Conservation (phyloP, 2,329 filamentous ascomycete genomes). For the Myotisia sp. region DNA sequence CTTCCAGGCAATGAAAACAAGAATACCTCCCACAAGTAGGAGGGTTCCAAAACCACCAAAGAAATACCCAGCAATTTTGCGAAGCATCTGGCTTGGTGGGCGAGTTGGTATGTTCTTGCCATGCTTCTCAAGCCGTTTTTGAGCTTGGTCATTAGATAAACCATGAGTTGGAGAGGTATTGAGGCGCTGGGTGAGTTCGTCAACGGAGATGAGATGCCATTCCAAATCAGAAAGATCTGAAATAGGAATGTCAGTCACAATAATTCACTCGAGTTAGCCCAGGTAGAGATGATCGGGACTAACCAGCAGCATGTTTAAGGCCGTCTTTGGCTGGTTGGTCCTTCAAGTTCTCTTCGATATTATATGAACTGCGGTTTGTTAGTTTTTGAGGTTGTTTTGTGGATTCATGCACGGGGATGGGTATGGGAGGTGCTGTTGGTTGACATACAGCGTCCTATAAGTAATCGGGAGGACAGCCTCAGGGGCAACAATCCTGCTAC, state of each 20-base stretch:
- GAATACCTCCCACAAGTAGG: constrained; percentile 51
- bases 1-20: constrained; percentile 65
- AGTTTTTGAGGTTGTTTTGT: too few relatives aligned
- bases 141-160: constrained; percentile 45
- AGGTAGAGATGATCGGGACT: not conserved
- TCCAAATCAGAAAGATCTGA: constrained; percentile 47
- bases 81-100: constrained; percentile 46
- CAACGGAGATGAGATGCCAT: constrained; percentile 49
- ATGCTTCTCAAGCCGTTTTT: constrained; percentile 43
- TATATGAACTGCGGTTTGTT: constrained; percentile 12
- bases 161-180: constrained; percentile 43
- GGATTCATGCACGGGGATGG: constrained; percentile 2
- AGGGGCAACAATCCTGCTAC: constrained; percentile 9
- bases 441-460: constrained; percentile 11
- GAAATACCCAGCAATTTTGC: constrained; percentile 52
- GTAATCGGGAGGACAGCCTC: constrained; percentile 11
- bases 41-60: constrained; percentile 66
- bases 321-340: constrained; percentile 1
- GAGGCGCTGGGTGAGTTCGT: constrained; percentile 47
- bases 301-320: constrained; percentile 1
- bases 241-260: too few relatives aligned
- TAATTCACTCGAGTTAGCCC: too few relatives aligned
- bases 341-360: constrained; percentile 8
- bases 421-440: not conserved
- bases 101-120: constrained; percentile 54